Evolutionary conservation across 148 eudicot species (phyloP), one percentile per base, ranked within the genome.

Genomic region (Pharnaceum exiguum): DNA sequence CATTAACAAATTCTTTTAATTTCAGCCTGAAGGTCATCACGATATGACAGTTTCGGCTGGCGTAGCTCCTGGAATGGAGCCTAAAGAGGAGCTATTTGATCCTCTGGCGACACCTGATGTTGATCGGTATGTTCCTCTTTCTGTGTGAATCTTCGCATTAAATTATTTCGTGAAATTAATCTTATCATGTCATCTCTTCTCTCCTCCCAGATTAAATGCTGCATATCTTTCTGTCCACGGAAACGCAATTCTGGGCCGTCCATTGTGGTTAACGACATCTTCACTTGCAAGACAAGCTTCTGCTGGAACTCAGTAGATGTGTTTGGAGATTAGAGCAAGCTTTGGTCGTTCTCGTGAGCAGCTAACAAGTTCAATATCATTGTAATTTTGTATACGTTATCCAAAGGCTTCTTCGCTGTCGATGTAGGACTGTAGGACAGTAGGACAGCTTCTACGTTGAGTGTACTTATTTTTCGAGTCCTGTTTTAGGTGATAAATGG

Each of bases 41-140:
- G 96, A 91, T 57, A 70, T 79, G 79, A 67, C 71, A 12, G 67
- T 83, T 21, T 62, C 70, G 38, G 63, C 78, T 49, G 71, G 75
- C 27, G 62, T 65, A 46, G 68, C 68, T 26, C 81, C 81, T 15
- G 77, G 71, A 46, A 71, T 72, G 75, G 98, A 91, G 63, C 94
- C 80, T 17, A 87, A 76, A 51, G 87, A 81, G 62, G 99, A 93
- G 62, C 42, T 55, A 1, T 80, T 73, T 59, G 99, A 93, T 81
- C 99, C 96, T 24, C 64, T 88, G 64, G 98, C 96, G 50, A 78
- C 91, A 56, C 95, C 95, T 19, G 96, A 88, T 71, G 91, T 93
- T 62, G 95, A 93, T 76, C 77, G 84, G 99, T 93, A 79, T 24
- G 54, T 36, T 71, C 69, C 45, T 35, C 39, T 12, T 59, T 31